phyloP scores from a whole-genome alignment of 1,139 yeast genomes.

The Lizanozyma gosingica region DNA sequence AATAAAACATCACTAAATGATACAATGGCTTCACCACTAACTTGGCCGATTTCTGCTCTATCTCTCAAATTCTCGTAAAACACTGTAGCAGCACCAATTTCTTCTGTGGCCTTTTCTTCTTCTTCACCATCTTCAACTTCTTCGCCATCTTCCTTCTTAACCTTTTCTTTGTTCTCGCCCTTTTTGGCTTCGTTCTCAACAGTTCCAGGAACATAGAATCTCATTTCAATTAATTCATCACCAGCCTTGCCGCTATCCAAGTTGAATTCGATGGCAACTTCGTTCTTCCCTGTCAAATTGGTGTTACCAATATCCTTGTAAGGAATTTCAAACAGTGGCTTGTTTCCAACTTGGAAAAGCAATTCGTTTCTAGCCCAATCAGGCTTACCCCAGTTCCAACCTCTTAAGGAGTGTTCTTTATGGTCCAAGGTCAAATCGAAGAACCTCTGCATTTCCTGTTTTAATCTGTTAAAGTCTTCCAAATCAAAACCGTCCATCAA shows the following conservation, averaged over 20 bases:
- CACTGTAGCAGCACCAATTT: conserved; percentile 68
- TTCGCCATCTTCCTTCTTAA: conserved; percentile 9
- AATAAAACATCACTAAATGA: conserved; percentile 86
- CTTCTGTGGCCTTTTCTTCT: conserved; percentile 40
- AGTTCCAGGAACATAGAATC: conserved; percentile 85
- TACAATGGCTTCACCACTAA: conserved; percentile 94
- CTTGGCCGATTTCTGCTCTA: conserved; percentile 93
- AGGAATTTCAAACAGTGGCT: conserved; percentile 89
- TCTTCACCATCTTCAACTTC: conserved; percentile 18
- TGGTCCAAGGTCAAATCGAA: conserved; percentile 60
- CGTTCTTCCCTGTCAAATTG: conserved; percentile 88
- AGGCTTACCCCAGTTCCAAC: conserved; percentile 98
- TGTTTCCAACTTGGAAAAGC: conserved; percentile 76
- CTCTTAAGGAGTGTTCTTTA: conserved; percentile 86
- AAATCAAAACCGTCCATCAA: conserved; percentile 87
- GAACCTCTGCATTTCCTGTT: conserved; percentile 77
- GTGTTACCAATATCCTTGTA: conserved; percentile 73
- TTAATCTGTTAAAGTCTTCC: conserved; percentile 71
- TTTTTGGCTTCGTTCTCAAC: conserved; percentile 37
- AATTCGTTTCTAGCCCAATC: conserved; percentile 90
- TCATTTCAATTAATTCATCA: conserved; percentile 90
- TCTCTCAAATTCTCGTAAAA: conserved; percentile 90
- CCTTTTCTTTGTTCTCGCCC: conserved; percentile 8
- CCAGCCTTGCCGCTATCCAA: conserved; percentile 62
- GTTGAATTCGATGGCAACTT: conserved; percentile 84